These are phyloP conservation scores for Micromonas commoda DNA, from an alignment of 139 green algal genomes.

Conservation along the genomic window DNA sequence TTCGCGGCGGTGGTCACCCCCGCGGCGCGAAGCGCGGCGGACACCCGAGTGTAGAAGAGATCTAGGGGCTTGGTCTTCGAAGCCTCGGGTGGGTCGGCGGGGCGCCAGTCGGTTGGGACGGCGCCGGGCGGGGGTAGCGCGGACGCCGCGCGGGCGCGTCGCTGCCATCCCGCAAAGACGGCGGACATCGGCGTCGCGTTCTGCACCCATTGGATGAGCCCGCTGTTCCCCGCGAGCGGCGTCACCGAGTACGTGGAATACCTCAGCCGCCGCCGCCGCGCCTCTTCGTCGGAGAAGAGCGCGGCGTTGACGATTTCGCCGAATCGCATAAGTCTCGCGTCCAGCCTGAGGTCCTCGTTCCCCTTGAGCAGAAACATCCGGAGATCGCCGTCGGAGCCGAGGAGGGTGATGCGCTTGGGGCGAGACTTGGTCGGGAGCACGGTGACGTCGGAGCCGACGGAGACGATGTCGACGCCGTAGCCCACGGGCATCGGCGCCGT, in stretches of 20 bases:
- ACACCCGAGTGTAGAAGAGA: not conserved
- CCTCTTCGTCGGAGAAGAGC: not conserved
- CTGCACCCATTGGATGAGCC: constrained; percentile 82
- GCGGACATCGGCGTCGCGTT: constrained; percentile 63
- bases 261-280: constrained; percentile 22
- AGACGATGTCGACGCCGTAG: not conserved
- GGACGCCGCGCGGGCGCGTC: constrained; percentile 35
- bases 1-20: constrained; percentile 16
- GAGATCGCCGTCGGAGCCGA: constrained; percentile 59
- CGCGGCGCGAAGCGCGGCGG: not conserved
- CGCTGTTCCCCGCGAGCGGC: constrained; percentile 57
- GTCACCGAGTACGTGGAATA: constrained; percentile 61
- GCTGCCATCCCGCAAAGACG: constrained; percentile 70
- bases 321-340: constrained; percentile 76
- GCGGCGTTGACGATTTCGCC: not conserved
- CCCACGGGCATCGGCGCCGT: too few species aligned
- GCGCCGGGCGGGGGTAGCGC: constrained; percentile 10
- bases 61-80: not conserved
- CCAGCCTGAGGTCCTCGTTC: constrained; percentile 75
- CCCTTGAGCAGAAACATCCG: constrained; percentile 82
- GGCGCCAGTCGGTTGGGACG: constrained; percentile 46
- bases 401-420: constrained; percentile 69
- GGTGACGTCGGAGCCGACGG: not conserved
- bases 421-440: constrained; percentile 66
- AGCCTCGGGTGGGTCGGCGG: constrained; percentile 36